Evolutionary conservation across 2,329 filamentous ascomycete species (phyloP).

Genomic region (Dactylellina parvicollis): DNA sequence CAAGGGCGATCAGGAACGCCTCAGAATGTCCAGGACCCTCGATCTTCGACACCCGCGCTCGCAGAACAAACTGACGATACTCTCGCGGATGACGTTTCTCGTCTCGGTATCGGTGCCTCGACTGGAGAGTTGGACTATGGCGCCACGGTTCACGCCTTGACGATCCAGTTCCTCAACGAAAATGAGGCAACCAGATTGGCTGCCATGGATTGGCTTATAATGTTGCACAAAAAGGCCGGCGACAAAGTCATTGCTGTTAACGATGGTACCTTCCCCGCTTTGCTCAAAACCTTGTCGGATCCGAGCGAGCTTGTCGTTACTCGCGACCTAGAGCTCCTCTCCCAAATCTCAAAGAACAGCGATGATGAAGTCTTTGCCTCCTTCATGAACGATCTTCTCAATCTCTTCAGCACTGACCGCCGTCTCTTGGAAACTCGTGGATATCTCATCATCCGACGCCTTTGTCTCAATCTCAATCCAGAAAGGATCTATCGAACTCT

Average conservation of each 20-base stretch:
- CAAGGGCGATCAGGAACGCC: constrained; percentile 26
- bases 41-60: constrained; percentile 48
- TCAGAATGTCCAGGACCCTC: constrained; percentile 38
- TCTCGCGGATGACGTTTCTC: constrained; percentile 53
- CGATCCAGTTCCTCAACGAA: constrained; percentile 92
- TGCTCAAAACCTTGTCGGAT: constrained; percentile 95
- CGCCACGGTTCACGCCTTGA: constrained; percentile 90
- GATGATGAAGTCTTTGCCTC: constrained; percentile 97
- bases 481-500: constrained; percentile 95
- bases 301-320: constrained; percentile 95
- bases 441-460: constrained; percentile 93
- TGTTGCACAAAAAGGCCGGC: constrained; percentile 95
- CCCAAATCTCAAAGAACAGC: constrained; percentile 94
- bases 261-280: constrained; percentile 93
- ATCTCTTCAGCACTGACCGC: constrained; percentile 93
- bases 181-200: constrained; percentile 95
- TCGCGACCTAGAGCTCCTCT: constrained; percentile 89
- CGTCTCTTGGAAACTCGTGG: constrained; percentile 89
- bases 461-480: constrained; percentile 90
- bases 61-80: constrained; percentile 33
- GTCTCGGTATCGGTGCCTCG: constrained; percentile 60
- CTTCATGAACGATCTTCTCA: constrained; percentile 96
- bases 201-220: constrained; percentile 93
- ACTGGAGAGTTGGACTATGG: constrained; percentile 85
- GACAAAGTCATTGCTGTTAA: constrained; percentile 89